phyloP scores from a whole-genome alignment of 371 early-diverging fungal species.

The Umbelopsis sp. region DNA sequence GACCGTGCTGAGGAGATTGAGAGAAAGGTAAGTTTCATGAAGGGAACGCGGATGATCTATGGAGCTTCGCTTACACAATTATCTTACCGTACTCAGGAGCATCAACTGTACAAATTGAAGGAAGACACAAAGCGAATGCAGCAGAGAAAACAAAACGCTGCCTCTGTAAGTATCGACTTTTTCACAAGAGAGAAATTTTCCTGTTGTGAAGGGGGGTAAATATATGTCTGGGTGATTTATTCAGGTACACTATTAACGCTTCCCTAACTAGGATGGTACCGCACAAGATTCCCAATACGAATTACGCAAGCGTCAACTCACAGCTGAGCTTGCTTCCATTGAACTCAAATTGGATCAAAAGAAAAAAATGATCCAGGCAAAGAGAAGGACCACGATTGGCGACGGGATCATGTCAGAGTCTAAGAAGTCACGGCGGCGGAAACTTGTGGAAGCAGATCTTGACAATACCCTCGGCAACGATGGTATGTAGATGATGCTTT shows the following conservation, averaged over 20 bases:
- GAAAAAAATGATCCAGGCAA: background rate
- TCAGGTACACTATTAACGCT: background rate
- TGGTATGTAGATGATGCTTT: background rate
- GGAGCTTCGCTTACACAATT: too few species aligned
- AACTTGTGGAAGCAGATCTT: slow-evolving; percentile 4
- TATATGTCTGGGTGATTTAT: background rate
- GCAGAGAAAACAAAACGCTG: background rate
- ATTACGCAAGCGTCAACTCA: background rate
- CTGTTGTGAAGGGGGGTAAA: too few species aligned
- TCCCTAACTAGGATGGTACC: background rate
- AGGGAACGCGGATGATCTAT: too few species aligned
- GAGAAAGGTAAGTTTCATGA: background rate
- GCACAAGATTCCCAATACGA: background rate
- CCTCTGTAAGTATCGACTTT: background rate
- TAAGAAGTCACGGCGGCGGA: slow-evolving; percentile 7
- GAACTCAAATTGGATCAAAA: slow-evolving; percentile 10
- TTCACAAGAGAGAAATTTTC: too few species aligned
- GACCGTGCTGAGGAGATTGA: slow-evolving; percentile 16
- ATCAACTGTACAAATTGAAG: slow-evolving; percentile 3
- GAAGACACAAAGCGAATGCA: background rate
- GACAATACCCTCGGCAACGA: slow-evolving; percentile 8
- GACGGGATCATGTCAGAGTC: background rate
- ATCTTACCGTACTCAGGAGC: background rate
- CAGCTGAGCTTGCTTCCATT: slow-evolving; percentile 6
- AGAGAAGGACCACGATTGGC: background rate